Base-by-base conservation (phyloP, 768 basidiomycete genomes). In the Termitomyces sp. region DNA sequence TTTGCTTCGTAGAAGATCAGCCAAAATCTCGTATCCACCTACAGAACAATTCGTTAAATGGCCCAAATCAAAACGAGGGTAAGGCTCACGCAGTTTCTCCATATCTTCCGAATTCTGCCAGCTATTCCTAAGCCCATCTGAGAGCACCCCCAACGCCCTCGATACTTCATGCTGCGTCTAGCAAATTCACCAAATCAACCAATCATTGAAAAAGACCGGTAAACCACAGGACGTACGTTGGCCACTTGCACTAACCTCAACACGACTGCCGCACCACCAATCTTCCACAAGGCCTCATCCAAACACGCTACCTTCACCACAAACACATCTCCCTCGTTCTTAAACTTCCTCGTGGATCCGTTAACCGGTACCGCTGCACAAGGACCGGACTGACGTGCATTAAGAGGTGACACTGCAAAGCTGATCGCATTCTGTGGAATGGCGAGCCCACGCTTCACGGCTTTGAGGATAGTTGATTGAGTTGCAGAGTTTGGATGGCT, bases 51-150 rank as follows among this genome's bases (percentile, higher is more conserved):
- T 51, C n/a, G n/a, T 5, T 52, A 20, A 38, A 40, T 43, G 38
- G 5, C 14, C 26, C 49, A 6, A 33, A 18, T n/a, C 16, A 43
- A 46, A 14, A 44, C n/a, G 13, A 41, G n/a, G 3, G 32, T 16
- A 52, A 41, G 36, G 77, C 88, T 65, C 63, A 94, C 93, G 84
- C 54, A 94, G 72, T 35, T 87, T 78, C 67, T 96, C 94, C 87
- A 95, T 93, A 63, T 97, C 95, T 67, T 95, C 94, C 36, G 91
- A 94, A 65, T 92, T 93, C 65, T 91, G 84, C 95, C 95, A 98
- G 63, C 84, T 90, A 62, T 89, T 87, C 61, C 83, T 83, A 46
- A 97, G 68, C 2, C 88, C 83, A 63, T 95, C 92, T 9, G 83
- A 80, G 22, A 96, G 70, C 28, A 94, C 82, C 3, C 85, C 75